phyloP scores from a whole-genome alignment of 208 protist species.

The Trypanosoma melophagium region DNA sequence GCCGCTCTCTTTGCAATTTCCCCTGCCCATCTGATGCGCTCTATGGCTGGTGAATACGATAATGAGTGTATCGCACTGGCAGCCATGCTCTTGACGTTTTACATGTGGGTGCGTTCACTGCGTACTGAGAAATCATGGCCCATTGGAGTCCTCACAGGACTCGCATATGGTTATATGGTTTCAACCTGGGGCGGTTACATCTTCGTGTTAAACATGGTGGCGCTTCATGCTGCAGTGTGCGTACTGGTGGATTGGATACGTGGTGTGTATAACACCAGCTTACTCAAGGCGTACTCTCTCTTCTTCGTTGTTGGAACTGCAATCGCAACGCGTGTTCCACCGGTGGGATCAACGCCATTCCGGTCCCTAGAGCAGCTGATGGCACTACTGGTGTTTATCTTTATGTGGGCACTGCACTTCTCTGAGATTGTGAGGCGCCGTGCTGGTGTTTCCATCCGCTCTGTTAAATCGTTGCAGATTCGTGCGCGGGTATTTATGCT shows the following conservation, averaged over 20 bases:
- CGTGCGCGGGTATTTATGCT: slow-evolving; percentile 33
- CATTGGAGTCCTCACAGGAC: slow-evolving; percentile 48
- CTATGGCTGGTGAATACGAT: slow-evolving; percentile 98
- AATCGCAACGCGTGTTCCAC: slow-evolving; percentile 92
- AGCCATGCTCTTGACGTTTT: slow-evolving; percentile 95
- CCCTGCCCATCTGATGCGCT: slow-evolving; percentile 95
- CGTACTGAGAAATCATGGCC: slow-evolving; percentile 44
- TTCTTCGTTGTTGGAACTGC: slow-evolving; percentile 95
- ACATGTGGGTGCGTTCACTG: slow-evolving; percentile 82
- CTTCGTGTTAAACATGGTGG: slow-evolving; percentile 98
- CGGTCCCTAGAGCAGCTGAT: slow-evolving; percentile 94
- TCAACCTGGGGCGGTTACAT: slow-evolving; percentile 98
- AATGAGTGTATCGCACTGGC: slow-evolving; percentile 98
- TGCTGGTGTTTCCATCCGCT: slow-evolving; percentile 28
- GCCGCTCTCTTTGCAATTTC: slow-evolving; percentile 63
- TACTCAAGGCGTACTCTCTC: slow-evolving; percentile 94
- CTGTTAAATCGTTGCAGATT: slow-evolving; percentile 29
- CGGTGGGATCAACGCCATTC: slow-evolving; percentile 95
- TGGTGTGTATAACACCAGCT: slow-evolving; percentile 76
- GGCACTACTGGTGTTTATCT: slow-evolving; percentile 85
- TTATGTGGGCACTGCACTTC: slow-evolving; percentile 32
- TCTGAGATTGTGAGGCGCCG: slow-evolving; percentile 32
- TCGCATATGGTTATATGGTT: slow-evolving; percentile 92
- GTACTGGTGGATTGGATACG: slow-evolving; percentile 75
- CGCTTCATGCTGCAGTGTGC: slow-evolving; percentile 90